These are phyloP conservation scores for Fusarium succisae DNA, from an alignment of 2,329 filamentous ascomycete genomes.

Conservation along the genomic window DNA sequence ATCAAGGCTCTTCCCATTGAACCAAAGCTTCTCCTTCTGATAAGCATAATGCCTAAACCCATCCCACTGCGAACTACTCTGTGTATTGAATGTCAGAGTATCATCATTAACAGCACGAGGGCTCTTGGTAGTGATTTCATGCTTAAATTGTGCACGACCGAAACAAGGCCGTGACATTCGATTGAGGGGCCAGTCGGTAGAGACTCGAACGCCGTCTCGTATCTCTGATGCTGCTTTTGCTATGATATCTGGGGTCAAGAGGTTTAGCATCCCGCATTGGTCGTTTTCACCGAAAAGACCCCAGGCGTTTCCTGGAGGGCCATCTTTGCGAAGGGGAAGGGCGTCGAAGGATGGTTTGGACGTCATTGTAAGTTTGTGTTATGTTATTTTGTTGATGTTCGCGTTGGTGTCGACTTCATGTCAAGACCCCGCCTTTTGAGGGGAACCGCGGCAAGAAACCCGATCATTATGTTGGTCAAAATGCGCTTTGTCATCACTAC, in stretches of 20 bases:
- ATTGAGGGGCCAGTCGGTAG: slow-evolving; percentile 48
- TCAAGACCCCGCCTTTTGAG: slow-evolving; percentile 9
- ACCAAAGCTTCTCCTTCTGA: slow-evolving; percentile 49
- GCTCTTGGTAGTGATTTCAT: slow-evolving; percentile 41
- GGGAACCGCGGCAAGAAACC: slow-evolving; percentile 1
- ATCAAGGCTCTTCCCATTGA: slow-evolving; percentile 51
- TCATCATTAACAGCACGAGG: slow-evolving; percentile 48
- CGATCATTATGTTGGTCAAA: background rate
- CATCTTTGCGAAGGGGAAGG: slow-evolving; percentile 59
- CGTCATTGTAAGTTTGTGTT: background rate
- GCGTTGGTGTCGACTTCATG: background rate
- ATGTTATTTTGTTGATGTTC: background rate
- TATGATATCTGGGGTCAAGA: slow-evolving; percentile 53
- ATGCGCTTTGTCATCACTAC: background rate
- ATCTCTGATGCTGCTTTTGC: slow-evolving; percentile 44
- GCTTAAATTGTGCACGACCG: slow-evolving; percentile 43
- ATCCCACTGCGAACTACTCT: slow-evolving; percentile 53
- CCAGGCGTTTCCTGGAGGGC: slow-evolving; percentile 65
- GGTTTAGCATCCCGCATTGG: slow-evolving; percentile 64
- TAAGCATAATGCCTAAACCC: slow-evolving; percentile 52
- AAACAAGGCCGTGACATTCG: slow-evolving; percentile 49
- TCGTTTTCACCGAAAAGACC: slow-evolving; percentile 62
- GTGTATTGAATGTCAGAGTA: slow-evolving; percentile 48
- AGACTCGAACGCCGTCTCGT: slow-evolving; percentile 43
- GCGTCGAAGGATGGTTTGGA: slow-evolving; percentile 50